These are phyloP conservation scores for Psophocarpus tetragonolobus DNA, from an alignment of 306 rosid species.

Conservation along the genomic window DNA sequence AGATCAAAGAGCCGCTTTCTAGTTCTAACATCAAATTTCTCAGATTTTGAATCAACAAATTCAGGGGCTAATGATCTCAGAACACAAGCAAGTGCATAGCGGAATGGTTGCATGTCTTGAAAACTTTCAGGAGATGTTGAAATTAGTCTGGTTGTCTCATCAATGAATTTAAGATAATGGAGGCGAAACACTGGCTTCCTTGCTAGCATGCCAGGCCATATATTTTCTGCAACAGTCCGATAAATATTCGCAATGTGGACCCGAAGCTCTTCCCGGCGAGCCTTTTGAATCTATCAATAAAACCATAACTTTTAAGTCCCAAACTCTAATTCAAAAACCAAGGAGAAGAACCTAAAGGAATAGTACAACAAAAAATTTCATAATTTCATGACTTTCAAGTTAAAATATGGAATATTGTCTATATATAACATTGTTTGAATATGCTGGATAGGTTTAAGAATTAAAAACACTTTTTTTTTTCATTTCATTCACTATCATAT, in stretches of 20 bases:
- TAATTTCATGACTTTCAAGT: constrained; percentile 11
- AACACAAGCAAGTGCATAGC: constrained; percentile 96
- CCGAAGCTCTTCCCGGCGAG: constrained; percentile 97
- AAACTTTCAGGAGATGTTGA: constrained; percentile 77
- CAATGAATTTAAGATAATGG: constrained; percentile 90
- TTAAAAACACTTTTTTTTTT: not conserved
- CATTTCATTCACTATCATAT: constrained; percentile 19
- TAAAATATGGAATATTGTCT: constrained; percentile 17
- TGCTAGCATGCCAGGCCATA: constrained; percentile 96
- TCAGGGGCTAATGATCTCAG: constrained; percentile 95
- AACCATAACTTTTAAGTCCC: constrained; percentile 29
- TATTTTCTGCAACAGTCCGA: constrained; percentile 90
- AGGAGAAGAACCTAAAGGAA: constrained; percentile 26
- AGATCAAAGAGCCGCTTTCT: constrained; percentile 93
- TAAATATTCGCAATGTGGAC: constrained; percentile 89
- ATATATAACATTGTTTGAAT: constrained; percentile 7
- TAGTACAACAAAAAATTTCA: constrained; percentile 16
- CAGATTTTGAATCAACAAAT: constrained; percentile 94
- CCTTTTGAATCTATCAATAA: constrained; percentile 75
- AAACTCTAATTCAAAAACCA: constrained; percentile 24
- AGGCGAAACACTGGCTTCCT: constrained; percentile 84
- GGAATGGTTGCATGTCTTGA: constrained; percentile 94
- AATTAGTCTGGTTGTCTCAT: constrained; percentile 74
- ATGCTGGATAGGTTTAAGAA: constrained; percentile 1
- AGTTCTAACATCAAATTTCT: constrained; percentile 88